Percentiles rank a stretch among this genome's conserved stretches.
Conservation (phyloP, 331 rosid species). For the Acacia pycnantha region DNA sequence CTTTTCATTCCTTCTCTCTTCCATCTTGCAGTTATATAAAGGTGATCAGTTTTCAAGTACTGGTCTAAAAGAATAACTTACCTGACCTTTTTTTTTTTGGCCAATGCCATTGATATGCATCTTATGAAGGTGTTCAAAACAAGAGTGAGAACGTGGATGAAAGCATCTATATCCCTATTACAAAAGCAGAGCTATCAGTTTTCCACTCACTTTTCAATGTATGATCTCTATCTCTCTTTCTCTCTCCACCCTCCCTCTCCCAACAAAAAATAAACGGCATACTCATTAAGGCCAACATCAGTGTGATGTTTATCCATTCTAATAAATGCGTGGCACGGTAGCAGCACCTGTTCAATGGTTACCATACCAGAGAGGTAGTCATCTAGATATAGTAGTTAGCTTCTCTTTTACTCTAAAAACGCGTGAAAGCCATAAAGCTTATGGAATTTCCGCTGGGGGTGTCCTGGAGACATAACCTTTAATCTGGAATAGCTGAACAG, state of each 20-base stretch:
- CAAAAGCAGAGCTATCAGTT: conserved; percentile 83
- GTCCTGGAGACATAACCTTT: not conserved
- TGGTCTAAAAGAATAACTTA: conserved; percentile 7
- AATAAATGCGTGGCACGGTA: conserved; percentile 1
- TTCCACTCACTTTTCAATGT: conserved; percentile 82
- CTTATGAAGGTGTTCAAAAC: conserved; percentile 80
- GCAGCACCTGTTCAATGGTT: not conserved
- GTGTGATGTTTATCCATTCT: not conserved
- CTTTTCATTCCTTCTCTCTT: conserved; percentile 14
- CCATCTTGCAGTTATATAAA: not conserved
- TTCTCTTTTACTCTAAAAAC: not conserved
- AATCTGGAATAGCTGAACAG: conserved; percentile 14
- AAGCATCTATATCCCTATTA: conserved; percentile 70
- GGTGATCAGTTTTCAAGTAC: conserved; percentile 2
- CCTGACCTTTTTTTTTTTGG: conserved; percentile 1
- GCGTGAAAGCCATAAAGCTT: not conserved
- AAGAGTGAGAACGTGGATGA: conserved; percentile 72
- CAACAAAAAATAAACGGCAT: not conserved
- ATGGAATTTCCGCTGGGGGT: not conserved
- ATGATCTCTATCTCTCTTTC: conserved; percentile 16
- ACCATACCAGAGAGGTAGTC: not conserved
- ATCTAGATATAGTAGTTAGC: not conserved
- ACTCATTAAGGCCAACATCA: not conserved
- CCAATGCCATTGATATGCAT: conserved; percentile 22
- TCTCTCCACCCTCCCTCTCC: not conserved